Evolutionary conservation across 352 stramenopile genomes (phyloP).

Genomic region (Thalassiosira mediterranea): DNA sequence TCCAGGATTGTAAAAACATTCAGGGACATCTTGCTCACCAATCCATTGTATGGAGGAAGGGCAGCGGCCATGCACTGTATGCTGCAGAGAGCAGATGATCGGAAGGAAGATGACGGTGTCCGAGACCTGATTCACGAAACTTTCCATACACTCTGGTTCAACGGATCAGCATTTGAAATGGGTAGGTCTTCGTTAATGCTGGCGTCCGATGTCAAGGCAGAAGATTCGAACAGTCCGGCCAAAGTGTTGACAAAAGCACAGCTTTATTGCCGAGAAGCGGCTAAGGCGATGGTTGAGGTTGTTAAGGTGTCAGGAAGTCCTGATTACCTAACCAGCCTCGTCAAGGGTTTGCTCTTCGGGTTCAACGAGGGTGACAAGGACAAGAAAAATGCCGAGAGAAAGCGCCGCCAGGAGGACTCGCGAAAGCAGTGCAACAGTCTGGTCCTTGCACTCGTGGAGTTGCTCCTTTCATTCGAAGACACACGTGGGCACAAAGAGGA

Average conservation of each 20-base stretch:
- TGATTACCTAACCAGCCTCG: constrained; percentile 66
- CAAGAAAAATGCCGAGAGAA: constrained; percentile 60
- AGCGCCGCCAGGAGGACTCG: constrained; percentile 53
- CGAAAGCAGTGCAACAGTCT: constrained; percentile 66
- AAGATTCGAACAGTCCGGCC: constrained; percentile 4
- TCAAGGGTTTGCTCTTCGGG: constrained; percentile 71
- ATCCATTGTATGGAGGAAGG: constrained; percentile 70
- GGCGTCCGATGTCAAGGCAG: neutral
- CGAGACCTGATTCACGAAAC: constrained; percentile 83
- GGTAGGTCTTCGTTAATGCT: constrained; percentile 25
- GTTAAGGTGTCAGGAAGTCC: constrained; percentile 67
- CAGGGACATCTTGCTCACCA: constrained; percentile 69
- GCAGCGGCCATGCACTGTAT: constrained; percentile 63
- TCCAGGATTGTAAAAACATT: constrained; percentile 76
- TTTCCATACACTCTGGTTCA: constrained; percentile 85
- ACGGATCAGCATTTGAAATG: constrained; percentile 47
- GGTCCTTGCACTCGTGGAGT: constrained; percentile 74
- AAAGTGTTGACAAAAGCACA: constrained; percentile 46
- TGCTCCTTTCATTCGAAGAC: constrained; percentile 82
- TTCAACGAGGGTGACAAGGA: constrained; percentile 71
- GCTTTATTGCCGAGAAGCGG: constrained; percentile 54
- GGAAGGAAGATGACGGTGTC: constrained; percentile 84
- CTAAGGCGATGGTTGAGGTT: constrained; percentile 83
- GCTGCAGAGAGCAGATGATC: constrained; percentile 71
- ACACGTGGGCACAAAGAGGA: constrained; percentile 51